Conservation (phyloP, 2,329 filamentous ascomycete species). For the Madurella mycetomatis region DNA sequence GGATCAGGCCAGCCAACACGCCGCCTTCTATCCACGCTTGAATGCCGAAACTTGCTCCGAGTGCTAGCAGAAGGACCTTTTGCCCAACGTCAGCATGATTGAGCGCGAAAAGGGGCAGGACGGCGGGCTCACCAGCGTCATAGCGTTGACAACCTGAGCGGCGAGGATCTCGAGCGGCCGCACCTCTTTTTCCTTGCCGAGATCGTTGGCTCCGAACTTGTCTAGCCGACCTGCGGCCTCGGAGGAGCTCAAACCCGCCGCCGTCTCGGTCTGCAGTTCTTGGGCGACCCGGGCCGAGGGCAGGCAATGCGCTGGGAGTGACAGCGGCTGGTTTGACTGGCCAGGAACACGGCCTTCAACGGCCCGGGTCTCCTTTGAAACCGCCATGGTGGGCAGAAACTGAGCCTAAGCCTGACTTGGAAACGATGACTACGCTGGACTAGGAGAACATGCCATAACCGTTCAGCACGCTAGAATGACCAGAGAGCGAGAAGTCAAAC, state of each 20-base stretch:
- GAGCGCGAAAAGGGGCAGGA: background rate
- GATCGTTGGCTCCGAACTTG: conserved; percentile 52
- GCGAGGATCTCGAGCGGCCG: conserved; percentile 53
- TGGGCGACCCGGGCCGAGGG: conserved; percentile 39
- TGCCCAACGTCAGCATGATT: conserved; percentile 24
- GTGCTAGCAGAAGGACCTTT: conserved; percentile 43
- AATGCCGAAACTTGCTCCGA: conserved; percentile 48
- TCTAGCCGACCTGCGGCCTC: conserved; percentile 48
- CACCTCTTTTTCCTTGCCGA: conserved; percentile 51
- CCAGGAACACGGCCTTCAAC: conserved; percentile 25
- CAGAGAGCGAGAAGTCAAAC: too few species aligned
- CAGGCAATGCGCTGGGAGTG: conserved; percentile 52
- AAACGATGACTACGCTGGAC: too few species aligned
- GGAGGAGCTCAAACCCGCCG: conserved; percentile 47
- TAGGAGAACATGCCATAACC: too few species aligned
- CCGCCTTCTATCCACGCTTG: conserved; percentile 51
- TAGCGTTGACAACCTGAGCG: conserved; percentile 57
- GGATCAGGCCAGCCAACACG: conserved; percentile 30
- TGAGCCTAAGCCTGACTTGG: too few species aligned
- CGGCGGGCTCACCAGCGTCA: conserved; percentile 48
- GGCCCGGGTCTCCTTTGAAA: background rate
- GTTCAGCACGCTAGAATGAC: too few species aligned
- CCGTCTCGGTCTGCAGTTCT: conserved; percentile 48
- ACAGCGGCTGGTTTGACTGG: conserved; percentile 35
- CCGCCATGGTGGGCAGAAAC: conserved; percentile 1